A percentile compares a stretch with the other conserved stretches of the same genome.
phyloP scores from a whole-genome alignment of 2,329 filamentous ascomycete genomes.

The Sporothrix brunneoviolacea region DNA sequence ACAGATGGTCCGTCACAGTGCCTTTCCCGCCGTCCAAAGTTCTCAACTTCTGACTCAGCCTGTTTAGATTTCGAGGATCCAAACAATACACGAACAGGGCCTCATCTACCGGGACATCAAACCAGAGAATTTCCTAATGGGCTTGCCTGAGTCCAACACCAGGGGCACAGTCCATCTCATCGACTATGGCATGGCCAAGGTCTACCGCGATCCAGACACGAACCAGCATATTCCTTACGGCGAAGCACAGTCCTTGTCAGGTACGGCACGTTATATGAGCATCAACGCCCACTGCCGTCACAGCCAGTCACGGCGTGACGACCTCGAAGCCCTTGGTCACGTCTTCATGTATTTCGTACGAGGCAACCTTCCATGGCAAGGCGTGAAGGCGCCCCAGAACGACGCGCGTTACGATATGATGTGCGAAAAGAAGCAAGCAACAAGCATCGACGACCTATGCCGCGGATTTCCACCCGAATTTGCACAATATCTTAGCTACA shows the following conservation, averaged over 20 bases:
- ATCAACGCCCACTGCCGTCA: slow-evolving; percentile 98
- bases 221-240: slow-evolving; percentile 98
- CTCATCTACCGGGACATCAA: slow-evolving; percentile 99
- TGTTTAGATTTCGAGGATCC: slow-evolving; percentile 73
- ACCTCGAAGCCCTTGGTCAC: slow-evolving; percentile 81
- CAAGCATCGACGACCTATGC: slow-evolving; percentile 90
- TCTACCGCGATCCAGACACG: slow-evolving; percentile 95
- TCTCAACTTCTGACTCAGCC: background rate
- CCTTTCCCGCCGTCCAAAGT: background rate
- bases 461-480: slow-evolving; percentile 95
- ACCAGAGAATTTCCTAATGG: slow-evolving; percentile 97
- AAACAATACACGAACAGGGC: slow-evolving; percentile 93
- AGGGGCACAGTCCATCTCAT: slow-evolving; percentile 96
- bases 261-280: slow-evolving; percentile 97
- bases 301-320: slow-evolving; percentile 91
- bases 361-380: slow-evolving; percentile 64
- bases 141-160: slow-evolving; percentile 78
- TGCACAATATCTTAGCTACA: slow-evolving; percentile 93
- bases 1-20: slow-evolving; percentile 18
- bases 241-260: slow-evolving; percentile 91
- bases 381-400: slow-evolving; percentile 63
- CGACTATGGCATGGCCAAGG: slow-evolving; percentile 99
- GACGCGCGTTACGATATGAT: slow-evolving; percentile 99
- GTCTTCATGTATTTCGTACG: slow-evolving; percentile 69
- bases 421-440: slow-evolving; percentile 98